Conservation (phyloP, 2,329 filamentous ascomycete species). For the Sporothrix luriei region DNA sequence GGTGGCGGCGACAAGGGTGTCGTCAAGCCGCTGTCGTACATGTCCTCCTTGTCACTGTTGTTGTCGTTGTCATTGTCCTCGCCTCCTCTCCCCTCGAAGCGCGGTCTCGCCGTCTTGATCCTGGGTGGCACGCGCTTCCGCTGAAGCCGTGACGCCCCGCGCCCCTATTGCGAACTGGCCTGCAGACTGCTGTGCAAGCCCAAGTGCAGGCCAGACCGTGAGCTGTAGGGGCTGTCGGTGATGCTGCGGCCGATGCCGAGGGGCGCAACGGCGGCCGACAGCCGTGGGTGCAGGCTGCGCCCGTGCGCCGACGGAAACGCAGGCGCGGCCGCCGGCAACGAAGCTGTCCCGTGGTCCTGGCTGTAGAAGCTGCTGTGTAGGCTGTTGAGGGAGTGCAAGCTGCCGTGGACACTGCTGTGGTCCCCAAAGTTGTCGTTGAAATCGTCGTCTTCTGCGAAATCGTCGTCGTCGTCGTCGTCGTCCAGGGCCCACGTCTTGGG, state of each 20-base stretch:
- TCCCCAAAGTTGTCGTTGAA: background rate
- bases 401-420: conserved; percentile 1
- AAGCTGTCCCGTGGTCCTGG: background rate
- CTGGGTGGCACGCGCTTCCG: conserved; percentile 32
- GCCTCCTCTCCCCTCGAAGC: background rate
- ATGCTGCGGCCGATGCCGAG: background rate
- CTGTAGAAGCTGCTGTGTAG: background rate
- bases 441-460: no score
- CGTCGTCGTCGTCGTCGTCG: conserved; percentile 21
- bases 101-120: conserved; percentile 21
- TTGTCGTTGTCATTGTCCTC: background rate
- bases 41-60: conserved; percentile 15
- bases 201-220: background rate
- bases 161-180: conserved; percentile 32
- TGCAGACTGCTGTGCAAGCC: no score
- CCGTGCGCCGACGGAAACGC: conserved; percentile 9
- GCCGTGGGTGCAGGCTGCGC: conserved; percentile 16
- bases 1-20: conserved; percentile 35
- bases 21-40: conserved; percentile 18
- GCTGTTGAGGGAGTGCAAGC: conserved; percentile 1
- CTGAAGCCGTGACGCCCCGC: conserved; percentile 35
- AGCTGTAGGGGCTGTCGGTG: background rate
- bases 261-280: background rate
- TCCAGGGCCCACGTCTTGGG: conserved; percentile 19
- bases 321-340: background rate